Evolutionary conservation across 106 monocot genomes (phyloP), one percentile per base, ranked within the genome.

Genomic region (Allium sativum): DNA sequence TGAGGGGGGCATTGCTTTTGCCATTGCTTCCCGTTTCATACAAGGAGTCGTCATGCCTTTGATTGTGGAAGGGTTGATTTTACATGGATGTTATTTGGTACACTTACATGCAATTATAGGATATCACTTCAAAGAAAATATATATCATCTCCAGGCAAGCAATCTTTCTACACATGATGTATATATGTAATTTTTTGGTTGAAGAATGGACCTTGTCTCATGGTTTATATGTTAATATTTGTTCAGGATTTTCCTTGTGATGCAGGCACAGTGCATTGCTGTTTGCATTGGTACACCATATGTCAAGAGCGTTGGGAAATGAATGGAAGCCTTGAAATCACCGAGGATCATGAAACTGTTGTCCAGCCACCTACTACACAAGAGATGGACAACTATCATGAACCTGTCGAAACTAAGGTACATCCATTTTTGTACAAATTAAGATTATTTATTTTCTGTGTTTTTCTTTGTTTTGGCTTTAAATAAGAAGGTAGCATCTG

Each of bases 251-350:
- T 73, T 58, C 78, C 78, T 18, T 78, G 78, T 59, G 78, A 78
- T 43, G 69, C 78, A 18, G 72, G 78, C 51, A 65, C 59, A 56
- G 73, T 78, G 17, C 78, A 78, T 59, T 78, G 78, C 53, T 78
- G 78, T 64, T 31, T 78, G 78, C 78, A 78, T 48, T 78, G 78
- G 78, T 78, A 73, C 55, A 73, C 78, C 9, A 54, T 73, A 7
- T 78, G 78, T 40, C 78, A 78, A 59, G 78, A 78, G 68, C 78
- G 73, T 59, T 42, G 78, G 10, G 78, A 78, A 53, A 73, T 78
- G 73, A 73, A 73, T 56, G 73, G 64, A 40, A 55, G 69, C 21
- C 56, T 78, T 19, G 73, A 78, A 18, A 64, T 59, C 53, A 40
- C 68, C 22, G 56, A 50, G 42, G 60, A 59, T 58, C 73, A 54